These are phyloP conservation scores for Lasiosphaeria miniovina DNA, from an alignment of 495 filamentous ascomycete genomes.

Conservation along the genomic window DNA sequence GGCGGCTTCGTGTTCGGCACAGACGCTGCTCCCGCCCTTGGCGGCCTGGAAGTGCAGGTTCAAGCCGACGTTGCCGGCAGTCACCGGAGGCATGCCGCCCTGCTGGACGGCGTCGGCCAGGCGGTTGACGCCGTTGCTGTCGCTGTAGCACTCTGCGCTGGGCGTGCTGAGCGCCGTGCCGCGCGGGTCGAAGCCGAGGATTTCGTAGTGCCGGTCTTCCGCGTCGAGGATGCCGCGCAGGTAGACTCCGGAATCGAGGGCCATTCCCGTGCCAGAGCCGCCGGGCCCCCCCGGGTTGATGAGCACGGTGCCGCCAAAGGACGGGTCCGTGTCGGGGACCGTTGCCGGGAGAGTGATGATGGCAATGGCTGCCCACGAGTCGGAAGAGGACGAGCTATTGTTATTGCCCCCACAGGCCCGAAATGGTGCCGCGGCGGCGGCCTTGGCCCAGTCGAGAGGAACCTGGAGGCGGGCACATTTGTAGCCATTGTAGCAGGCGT, in stretches of 20 bases:
- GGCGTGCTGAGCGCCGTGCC: slow-evolving; percentile 42
- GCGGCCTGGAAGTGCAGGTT: neutral
- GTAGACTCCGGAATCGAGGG: slow-evolving; percentile 15
- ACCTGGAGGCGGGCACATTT: slow-evolving; percentile 46
- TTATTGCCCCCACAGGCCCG: slow-evolving; percentile 5
- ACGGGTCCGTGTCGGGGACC: slow-evolving; percentile 20
- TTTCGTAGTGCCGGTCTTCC: slow-evolving; percentile 29
- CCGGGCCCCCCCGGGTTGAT: slow-evolving; percentile 48
- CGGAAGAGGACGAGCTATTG: slow-evolving; percentile 7
- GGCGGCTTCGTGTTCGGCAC: neutral
- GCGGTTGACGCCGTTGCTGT: slow-evolving; percentile 16
- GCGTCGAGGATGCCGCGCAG: slow-evolving; percentile 36
- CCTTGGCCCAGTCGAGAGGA: slow-evolving; percentile 40
- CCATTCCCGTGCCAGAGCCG: slow-evolving; percentile 35
- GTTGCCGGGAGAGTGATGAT: slow-evolving; percentile 36
- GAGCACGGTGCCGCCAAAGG: slow-evolving; percentile 38
- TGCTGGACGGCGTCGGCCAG: neutral
- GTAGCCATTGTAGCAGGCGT: slow-evolving; percentile 36
- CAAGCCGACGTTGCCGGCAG: neutral
- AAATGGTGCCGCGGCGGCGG: neutral
- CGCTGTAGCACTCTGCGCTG: slow-evolving; percentile 33
- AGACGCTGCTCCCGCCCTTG: slow-evolving; percentile 4
- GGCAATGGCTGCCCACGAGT: slow-evolving; percentile 29
- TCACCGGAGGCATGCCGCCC: neutral
- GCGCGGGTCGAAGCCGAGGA: slow-evolving; percentile 46